Percentiles rank a stretch among this genome's conserved stretches.
Evolutionary conservation across 768 basidiomycete species (phyloP).

Genomic region (Suillus lakei): DNA sequence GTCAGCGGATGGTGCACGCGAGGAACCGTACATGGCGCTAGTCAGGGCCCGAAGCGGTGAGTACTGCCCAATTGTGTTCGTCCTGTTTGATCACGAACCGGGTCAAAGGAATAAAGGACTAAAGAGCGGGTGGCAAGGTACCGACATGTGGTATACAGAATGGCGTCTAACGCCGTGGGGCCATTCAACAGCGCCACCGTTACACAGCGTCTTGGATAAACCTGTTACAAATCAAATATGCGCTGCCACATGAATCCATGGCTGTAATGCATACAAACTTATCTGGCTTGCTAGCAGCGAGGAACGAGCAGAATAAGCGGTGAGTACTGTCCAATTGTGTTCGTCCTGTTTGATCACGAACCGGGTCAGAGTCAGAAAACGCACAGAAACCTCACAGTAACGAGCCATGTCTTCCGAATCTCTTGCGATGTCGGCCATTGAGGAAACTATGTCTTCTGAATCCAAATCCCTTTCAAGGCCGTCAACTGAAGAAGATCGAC

Average conservation of each 20-base stretch:
- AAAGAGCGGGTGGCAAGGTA: no score
- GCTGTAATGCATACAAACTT: background rate
- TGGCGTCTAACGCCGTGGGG: no score
- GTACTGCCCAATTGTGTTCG: no score
- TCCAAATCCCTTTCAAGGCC: background rate
- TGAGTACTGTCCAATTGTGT: background rate
- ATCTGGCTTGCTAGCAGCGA: background rate
- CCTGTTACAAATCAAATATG: no score
- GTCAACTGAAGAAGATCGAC: background rate
- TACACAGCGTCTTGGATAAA: no score
- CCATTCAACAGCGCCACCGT: no score
- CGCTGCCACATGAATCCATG: background rate
- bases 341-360: background rate
- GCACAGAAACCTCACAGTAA: background rate
- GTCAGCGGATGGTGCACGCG: no score
- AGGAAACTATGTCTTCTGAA: background rate
- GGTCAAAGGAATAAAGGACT: no score
- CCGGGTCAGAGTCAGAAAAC: background rate
- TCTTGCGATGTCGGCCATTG: background rate
- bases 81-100: no score
- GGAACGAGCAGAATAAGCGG: background rate
- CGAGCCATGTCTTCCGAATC: background rate
- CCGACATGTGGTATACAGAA: no score
- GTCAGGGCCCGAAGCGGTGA: no score
- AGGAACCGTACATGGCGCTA: no score